phyloP scores from a whole-genome alignment of 1,139 yeast genomes.

The Hansenula sp. region DNA sequence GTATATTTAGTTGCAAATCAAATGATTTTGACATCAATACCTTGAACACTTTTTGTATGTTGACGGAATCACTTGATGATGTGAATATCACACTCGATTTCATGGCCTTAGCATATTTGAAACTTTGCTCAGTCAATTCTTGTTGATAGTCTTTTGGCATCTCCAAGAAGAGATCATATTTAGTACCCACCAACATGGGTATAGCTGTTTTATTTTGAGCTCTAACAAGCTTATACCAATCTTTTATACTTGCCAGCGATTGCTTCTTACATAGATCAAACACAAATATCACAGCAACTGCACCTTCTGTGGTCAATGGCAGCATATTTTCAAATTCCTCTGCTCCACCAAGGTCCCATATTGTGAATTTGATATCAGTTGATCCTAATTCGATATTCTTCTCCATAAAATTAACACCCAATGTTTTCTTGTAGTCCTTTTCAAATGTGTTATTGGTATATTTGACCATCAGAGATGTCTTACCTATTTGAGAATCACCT shows the following conservation, averaged over 20 bases:
- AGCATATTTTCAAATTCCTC: constrained; percentile 95
- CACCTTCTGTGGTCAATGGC: constrained; percentile 89
- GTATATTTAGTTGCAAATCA: constrained; percentile 78
- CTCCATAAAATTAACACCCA: constrained; percentile 96
- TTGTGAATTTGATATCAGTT: constrained; percentile 86
- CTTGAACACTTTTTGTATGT: constrained; percentile 92
- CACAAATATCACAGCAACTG: constrained; percentile 89
- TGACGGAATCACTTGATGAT: constrained; percentile 89
- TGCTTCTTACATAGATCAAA: constrained; percentile 89
- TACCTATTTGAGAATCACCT: constrained; percentile 98
- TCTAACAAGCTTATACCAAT: constrained; percentile 93
- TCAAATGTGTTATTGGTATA: constrained; percentile 94
- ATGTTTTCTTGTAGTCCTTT: constrained; percentile 87
- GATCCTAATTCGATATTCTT: constrained; percentile 81
- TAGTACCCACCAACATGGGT: constrained; percentile 91
- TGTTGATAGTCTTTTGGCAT: constrained; percentile 78
- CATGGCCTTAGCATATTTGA: constrained; percentile 89
- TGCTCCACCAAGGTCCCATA: constrained; percentile 98
- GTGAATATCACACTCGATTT: constrained; percentile 86
- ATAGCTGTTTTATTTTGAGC: constrained; percentile 91
- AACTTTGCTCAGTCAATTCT: constrained; percentile 81
- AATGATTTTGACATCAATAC: constrained; percentile 89
- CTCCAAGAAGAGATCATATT: constrained; percentile 84
- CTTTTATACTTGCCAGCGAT: constrained; percentile 81
- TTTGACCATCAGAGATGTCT: constrained; percentile 94